phyloP scores from a whole-genome alignment of 2,329 filamentous ascomycete species.

The Fusarium sp. region DNA sequence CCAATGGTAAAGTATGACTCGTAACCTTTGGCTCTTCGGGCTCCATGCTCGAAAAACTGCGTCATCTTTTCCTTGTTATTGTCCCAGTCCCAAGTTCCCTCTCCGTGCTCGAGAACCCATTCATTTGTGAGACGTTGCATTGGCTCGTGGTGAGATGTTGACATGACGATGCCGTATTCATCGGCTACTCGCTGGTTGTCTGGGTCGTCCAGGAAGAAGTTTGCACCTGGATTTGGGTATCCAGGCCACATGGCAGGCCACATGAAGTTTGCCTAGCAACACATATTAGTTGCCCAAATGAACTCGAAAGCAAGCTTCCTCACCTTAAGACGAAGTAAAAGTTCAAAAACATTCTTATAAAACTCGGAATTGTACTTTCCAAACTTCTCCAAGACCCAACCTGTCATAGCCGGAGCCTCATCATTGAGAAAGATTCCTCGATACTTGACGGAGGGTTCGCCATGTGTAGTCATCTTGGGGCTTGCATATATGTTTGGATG shows the following conservation, averaged over 20 bases:
- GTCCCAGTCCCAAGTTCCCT: slow-evolving; percentile 31
- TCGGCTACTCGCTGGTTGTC: slow-evolving; percentile 69
- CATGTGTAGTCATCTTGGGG: slow-evolving; percentile 42
- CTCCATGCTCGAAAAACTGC: slow-evolving; percentile 22
- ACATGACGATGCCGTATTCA: slow-evolving; percentile 29
- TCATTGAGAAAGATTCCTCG: slow-evolving; percentile 73
- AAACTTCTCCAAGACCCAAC: slow-evolving; percentile 64
- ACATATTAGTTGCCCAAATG: accelerated
- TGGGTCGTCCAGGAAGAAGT: slow-evolving; percentile 71
- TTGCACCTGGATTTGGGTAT: slow-evolving; percentile 58
- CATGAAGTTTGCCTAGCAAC: slow-evolving; percentile 67
- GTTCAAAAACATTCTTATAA: slow-evolving; percentile 71
- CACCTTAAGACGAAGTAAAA: slow-evolving; percentile 48
- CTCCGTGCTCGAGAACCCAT: slow-evolving; percentile 17
- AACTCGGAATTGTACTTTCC: slow-evolving; percentile 66
- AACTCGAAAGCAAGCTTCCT: not conserved
- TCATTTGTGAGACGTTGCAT: slow-evolving; percentile 33
- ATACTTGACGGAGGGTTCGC: slow-evolving; percentile 67
- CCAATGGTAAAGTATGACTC: slow-evolving; percentile 33
- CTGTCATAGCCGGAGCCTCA: slow-evolving; percentile 56
- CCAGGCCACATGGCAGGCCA: slow-evolving; percentile 75
- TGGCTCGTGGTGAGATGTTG: slow-evolving; percentile 26
- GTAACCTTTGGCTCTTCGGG: not conserved
- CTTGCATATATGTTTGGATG: slow-evolving; percentile 2
- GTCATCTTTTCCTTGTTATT: slow-evolving; percentile 26